A percentile compares a stretch with the other conserved stretches of the same genome.
Conservation (phyloP, 2,329 filamentous ascomycete species). For the Aspergillus niger region DNA sequence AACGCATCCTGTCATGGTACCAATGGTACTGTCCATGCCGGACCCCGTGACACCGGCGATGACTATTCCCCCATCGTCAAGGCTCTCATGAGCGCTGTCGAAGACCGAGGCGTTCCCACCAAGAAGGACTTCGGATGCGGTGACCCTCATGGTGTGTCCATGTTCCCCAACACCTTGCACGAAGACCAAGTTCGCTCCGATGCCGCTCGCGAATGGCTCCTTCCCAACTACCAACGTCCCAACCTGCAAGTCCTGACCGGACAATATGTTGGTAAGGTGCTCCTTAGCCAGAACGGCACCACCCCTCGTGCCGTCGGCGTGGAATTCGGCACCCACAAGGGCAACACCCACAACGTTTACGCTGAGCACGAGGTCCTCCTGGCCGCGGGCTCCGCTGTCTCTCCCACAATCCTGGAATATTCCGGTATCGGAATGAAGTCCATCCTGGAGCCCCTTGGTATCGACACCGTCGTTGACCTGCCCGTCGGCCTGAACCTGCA, state of each 20-base stretch:
- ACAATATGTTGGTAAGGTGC: conserved; percentile 28
- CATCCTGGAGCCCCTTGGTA: conserved; percentile 18
- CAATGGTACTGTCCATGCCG: conserved; percentile 27
- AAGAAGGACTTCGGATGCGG: conserved; percentile 28
- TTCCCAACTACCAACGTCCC: conserved; percentile 26
- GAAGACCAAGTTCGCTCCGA: conserved; percentile 30
- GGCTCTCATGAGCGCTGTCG: conserved; percentile 27
- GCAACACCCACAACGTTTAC: conserved; percentile 23
- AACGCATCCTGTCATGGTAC: conserved; percentile 26
- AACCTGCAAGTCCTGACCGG: conserved; percentile 29
- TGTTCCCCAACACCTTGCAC: conserved; percentile 30
- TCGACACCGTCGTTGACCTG: conserved; percentile 27
- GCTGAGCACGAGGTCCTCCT: conserved; percentile 31
- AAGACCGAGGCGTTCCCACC: conserved; percentile 16
- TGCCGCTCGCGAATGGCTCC: conserved; percentile 31
- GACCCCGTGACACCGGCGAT: conserved; percentile 25
- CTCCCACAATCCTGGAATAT: conserved; percentile 30
- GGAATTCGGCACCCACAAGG: conserved; percentile 28
- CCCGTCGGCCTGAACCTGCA: conserved; percentile 35
- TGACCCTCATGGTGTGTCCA: conserved; percentile 32
- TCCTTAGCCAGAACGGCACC: conserved; percentile 15
- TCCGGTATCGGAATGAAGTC: conserved; percentile 31
- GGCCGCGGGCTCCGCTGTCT: conserved; percentile 30
- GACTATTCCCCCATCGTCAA: conserved; percentile 26
- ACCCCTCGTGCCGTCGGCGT: conserved; percentile 24